Base-by-base conservation (phyloP, 2,329 filamentous ascomycete species). In the Penicillium sp. region DNA sequence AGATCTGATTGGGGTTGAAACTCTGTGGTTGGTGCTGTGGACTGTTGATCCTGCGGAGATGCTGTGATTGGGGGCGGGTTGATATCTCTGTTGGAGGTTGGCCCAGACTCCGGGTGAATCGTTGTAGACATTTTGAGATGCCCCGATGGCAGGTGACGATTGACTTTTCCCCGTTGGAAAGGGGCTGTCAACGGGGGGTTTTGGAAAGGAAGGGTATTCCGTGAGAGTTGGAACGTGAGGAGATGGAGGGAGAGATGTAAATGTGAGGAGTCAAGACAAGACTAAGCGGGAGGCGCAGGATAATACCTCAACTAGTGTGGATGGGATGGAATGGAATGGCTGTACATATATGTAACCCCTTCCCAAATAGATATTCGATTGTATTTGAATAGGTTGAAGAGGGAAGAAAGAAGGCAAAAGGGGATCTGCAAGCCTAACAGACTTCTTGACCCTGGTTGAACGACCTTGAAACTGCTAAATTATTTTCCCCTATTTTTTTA, bases 191-290 rank as follows among this genome's bases (percentile, higher is more conserved):
- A 49, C 50, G 27, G 39, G 13, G 29, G 17, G n/a, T n/a, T 19
- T 38, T 35, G 36, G n/a, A 42, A 15, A 33, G 15, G 31, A 43
- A 25, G 15, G 39, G 29, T 47, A 23, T 33, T 33, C 25, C 25
- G 55, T 35, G 31, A 49, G 21, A 47, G 44, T 36, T 39, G 35
- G 50, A 41, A 44, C 49, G 58, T 44, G 50, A 33, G 21, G 33
- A 36, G 41, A 38, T 47, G 44, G 49, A 36, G 55, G 54, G 51
- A 38, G 49, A 51, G 44, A 58, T 56, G 60, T 54, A 55, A 59
- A 64, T 61, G 63, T 65, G 64, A 66, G 63, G 63, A 66, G 63
- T 65, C 61, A 36, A 48, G 54, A 61, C 61, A n/a, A 35, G 55
- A 61, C 55, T 51, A 45, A 52, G 53, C 53, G 57, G 61, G 56